Evolutionary conservation across 1,284 basidiomycete genomes (phyloP).

Genomic region (Sporisorium sorghi): DNA sequence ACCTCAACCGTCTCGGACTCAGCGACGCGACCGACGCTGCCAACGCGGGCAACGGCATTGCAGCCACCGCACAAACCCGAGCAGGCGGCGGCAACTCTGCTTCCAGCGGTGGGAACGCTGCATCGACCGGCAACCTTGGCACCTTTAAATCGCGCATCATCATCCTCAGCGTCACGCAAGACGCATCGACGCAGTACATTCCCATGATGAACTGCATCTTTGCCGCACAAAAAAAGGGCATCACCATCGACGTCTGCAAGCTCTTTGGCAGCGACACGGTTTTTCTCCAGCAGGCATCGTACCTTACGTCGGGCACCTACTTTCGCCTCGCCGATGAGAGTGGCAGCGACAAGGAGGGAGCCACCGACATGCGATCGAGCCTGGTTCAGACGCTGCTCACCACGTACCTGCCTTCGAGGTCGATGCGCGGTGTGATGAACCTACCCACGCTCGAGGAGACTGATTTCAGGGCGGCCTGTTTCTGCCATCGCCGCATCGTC

Average conservation of each 20-base stretch:
- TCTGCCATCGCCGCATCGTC: conserved; percentile 96
- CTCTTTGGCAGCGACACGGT: conserved; percentile 89
- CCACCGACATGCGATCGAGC: conserved; percentile 37
- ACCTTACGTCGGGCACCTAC: conserved; percentile 93
- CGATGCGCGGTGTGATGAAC: conserved; percentile 81
- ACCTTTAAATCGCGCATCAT: conserved; percentile 76
- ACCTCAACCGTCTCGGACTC: conserved; percentile 42
- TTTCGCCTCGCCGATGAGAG: conserved; percentile 85
- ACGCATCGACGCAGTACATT: conserved; percentile 87
- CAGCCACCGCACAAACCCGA: conserved; percentile 30
- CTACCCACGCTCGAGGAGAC: conserved; percentile 93
- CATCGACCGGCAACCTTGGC: conserved; percentile 18
- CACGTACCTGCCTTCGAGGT: conserved; percentile 65
- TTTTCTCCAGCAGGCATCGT: conserved; percentile 95
- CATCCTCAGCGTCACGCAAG: conserved; percentile 89
- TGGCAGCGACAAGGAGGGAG: conserved; percentile 49
- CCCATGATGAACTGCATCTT: conserved; percentile 99
- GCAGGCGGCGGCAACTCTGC: conserved; percentile 26
- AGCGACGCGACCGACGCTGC: conserved; percentile 39
- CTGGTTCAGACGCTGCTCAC: conserved; percentile 61
- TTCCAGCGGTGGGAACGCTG: conserved; percentile 5
- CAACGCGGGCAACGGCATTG: conserved; percentile 23
- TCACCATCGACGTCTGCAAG: conserved; percentile 95
- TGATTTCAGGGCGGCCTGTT: conserved; percentile 96
- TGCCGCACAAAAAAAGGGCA: conserved; percentile 95